Conservation (phyloP, 345 rosid genomes). For the Gossypium australe region DNA sequence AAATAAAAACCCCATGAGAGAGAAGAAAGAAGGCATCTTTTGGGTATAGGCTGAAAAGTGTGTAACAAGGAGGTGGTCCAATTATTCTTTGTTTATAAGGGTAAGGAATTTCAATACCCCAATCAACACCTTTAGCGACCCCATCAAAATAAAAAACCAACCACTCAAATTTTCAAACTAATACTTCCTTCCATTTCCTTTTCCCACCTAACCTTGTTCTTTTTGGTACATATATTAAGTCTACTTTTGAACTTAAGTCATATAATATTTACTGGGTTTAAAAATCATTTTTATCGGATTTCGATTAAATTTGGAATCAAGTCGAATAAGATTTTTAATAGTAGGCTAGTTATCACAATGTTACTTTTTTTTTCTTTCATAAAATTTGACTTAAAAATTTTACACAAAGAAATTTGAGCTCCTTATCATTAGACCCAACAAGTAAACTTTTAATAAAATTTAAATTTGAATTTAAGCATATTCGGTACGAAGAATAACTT, state of each 20-base stretch:
- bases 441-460: too few relatives aligned
- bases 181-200: background rate
- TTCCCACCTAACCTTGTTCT: background rate
- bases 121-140: background rate
- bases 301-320: too few relatives aligned
- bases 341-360: too few relatives aligned
- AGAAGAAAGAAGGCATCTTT: background rate
- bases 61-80: background rate
- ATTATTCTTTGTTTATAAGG: background rate
- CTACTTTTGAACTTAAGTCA: too few relatives aligned
- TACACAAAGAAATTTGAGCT: rapidly evolving
- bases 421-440: too few relatives aligned
- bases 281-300: too few relatives aligned
- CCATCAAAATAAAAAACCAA: background rate
- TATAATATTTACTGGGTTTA: rapidly evolving
- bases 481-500: too few relatives aligned
- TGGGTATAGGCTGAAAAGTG: background rate
- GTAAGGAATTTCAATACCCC: background rate
- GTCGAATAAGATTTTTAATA: too few relatives aligned
- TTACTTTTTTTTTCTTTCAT: too few relatives aligned
- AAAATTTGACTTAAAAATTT: too few relatives aligned
- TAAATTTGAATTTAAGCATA: too few relatives aligned
- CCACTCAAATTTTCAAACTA: background rate
- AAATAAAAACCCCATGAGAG: background rate
- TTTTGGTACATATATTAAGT: background rate